Base-by-base conservation (phyloP, 2,329 filamentous ascomycete genomes). In the Sclerotinia trifoliorum region DNA sequence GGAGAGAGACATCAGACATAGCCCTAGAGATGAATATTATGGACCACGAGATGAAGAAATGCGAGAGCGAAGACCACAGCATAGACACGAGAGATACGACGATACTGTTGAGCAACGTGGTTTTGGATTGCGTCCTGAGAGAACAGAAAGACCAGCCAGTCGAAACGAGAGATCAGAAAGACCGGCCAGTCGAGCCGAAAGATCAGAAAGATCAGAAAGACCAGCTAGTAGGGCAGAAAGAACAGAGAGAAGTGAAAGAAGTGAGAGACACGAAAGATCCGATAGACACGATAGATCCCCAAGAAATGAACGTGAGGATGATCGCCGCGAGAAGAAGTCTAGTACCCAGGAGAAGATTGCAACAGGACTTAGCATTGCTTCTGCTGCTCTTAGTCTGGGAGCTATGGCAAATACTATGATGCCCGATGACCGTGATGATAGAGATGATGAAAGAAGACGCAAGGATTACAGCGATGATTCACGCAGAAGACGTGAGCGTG, bases 301-400 rank as follows among this genome's bases (percentile, higher is more conserved):
- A 17, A 42, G 24, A 69, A 72, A 42, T 65, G 70, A 66, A 24
- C 48, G 60, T n/a, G 61, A 65, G 15, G 51, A 65, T n/a, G 71
- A 63, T 54, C 66, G 52, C 32, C 68, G 42, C 26, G 55, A 68
- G 42, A 69, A 65, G n/a, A 73, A 74, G 46, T 72, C 73, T 63
- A 66, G 68, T 11, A 70, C 73, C 5, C 69, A 74, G 68, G 77
- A 78, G 69, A 73, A 72, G 19, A 61, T 77, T 21, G 73, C 76
- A 24, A 72, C 76, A 15, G 74, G 77, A 35, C 70, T 78, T 29
- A 75, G 77, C 63, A 68, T 77, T 67, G 77, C 77, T 54, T 74
- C 73, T 39, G 75, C 74, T n/a, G 76, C 76, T 44, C 67, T 78
- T 29, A 74, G 77, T 21, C 58, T 78, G 17, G 74, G 72, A 66